Conservation (phyloP, 179 eudicot genomes). For the Heliamphora pulchella region DNA sequence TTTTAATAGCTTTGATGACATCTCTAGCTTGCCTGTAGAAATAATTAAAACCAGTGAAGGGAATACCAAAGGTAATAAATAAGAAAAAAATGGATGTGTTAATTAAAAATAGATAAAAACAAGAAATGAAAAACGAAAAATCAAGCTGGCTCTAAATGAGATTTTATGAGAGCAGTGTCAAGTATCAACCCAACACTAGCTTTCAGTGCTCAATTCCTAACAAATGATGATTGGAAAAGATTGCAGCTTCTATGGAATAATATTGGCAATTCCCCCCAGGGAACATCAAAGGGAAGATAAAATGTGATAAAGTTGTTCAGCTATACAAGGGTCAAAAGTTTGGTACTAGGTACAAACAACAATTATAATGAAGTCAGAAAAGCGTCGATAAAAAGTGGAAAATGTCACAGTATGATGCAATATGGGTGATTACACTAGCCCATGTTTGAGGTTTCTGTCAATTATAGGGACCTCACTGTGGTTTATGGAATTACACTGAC, state of each 20-base stretch:
- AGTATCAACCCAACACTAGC: neutral
- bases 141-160: neutral
- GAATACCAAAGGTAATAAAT: neutral
- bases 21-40: constrained; percentile 73
- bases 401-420: neutral
- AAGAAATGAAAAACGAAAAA: neutral
- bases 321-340: neutral
- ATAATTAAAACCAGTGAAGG: constrained; percentile 15
- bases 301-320: neutral
- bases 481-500: neutral
- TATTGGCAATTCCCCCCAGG: neutral
- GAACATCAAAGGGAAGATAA: neutral
- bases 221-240: neutral
- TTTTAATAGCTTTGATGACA: constrained; percentile 75
- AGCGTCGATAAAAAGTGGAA: neutral
- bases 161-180: neutral
- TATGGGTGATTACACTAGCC: neutral
- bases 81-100: neutral
- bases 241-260: neutral
- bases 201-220: neutral
- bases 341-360: neutral
- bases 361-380: neutral
- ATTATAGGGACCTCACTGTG: neutral
- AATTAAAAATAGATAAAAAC: neutral
- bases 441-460: neutral